Percentiles rank a stretch among this genome's conserved stretches.
Evolutionary conservation across 257 asterid genomes (phyloP).

Genomic region (Gentiana straminea): DNA sequence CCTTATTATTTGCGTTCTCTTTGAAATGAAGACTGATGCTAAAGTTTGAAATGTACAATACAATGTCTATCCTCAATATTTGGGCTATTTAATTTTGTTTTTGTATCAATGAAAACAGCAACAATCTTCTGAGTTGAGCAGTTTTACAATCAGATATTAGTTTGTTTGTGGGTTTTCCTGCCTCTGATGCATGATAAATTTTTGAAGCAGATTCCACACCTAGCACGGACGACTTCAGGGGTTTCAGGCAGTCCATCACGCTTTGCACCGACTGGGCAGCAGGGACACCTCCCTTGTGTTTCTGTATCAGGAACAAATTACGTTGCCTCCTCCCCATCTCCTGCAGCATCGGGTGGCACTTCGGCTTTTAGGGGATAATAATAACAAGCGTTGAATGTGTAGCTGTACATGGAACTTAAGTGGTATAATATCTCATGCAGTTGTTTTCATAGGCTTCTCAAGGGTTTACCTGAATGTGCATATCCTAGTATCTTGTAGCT

Average conservation of each 20-base stretch:
- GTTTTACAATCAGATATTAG: not conserved
- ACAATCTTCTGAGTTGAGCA: not conserved
- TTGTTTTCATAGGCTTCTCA: not conserved
- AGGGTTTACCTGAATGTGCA: not conserved
- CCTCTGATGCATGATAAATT: not conserved
- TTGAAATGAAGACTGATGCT: no score
- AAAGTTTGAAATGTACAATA: no score
- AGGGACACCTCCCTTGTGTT: conserved; percentile 31
- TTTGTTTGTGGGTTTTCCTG: not conserved
- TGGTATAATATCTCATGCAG: conserved; percentile 1
- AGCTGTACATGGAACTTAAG: conserved; percentile 50
- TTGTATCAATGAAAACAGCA: not conserved
- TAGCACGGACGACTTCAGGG: conserved; percentile 48
- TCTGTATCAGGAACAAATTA: conserved; percentile 66
- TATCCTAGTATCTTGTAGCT: not conserved
- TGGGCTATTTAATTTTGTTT: not conserved
- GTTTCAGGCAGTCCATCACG: conserved; percentile 54
- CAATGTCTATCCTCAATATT: not conserved
- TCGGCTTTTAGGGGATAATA: conserved; percentile 53
- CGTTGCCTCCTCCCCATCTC: conserved; percentile 79
- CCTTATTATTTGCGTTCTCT: no score
- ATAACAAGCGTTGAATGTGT: conserved; percentile 34
- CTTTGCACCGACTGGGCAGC: conserved; percentile 45
- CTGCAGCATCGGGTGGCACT: conserved; percentile 89
- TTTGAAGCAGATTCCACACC: conserved; percentile 45